Evolutionary conservation across 2,329 filamentous ascomycete species (phyloP), one percentile per base, ranked within the genome.

Genomic region (Rosellinia necatrix): DNA sequence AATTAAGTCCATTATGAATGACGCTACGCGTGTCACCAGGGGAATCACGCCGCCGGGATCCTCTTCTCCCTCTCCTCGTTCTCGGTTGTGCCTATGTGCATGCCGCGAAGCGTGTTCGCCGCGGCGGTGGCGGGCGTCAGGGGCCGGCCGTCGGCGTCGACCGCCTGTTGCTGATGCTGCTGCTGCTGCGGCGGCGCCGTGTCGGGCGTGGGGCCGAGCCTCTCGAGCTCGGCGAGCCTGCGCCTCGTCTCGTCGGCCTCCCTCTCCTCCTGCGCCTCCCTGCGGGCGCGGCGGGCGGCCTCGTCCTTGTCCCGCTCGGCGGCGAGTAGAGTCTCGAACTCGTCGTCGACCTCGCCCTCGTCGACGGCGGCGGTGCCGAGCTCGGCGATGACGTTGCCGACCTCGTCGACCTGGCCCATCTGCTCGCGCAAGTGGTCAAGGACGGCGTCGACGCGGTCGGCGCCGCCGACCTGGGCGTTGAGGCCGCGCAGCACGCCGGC

Each of bases 321-420:
- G 29, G 70, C 76, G 73, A 92, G 86, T 75, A 99, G 76, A 3
- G 81, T 86, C 63, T 89, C 88, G 42, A 97, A 80, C 75, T 97
- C 93, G 58, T 93, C 89, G 64, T 97, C 92, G 52, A 97, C 84
- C 71, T 96, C 92, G 17, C 69, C 81, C 68, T 96, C 92, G 70
- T 96, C 91, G 27, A 96, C 78, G 50, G 66, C 69, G 17, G 12
- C 47, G n/a, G 74, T 76, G 10, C 75, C 79, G 6, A 74, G 73
- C 64, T 94, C 91, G 49, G 86, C 85, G 60, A 97, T 81, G 35
- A 93, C 87, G 52, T 81, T 84, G 24, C 86, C 85, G 19, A 97
- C 83, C 75, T 97, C 93, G 68, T 97, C 92, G 21, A 88, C 86
- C 65, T 88, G 85, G 48, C 77, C 81, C 84, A 94, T 94, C 75